These are phyloP conservation scores for Viridothelium virens DNA, from an alignment of 495 filamentous ascomycete species.

Conservation along the genomic window DNA sequence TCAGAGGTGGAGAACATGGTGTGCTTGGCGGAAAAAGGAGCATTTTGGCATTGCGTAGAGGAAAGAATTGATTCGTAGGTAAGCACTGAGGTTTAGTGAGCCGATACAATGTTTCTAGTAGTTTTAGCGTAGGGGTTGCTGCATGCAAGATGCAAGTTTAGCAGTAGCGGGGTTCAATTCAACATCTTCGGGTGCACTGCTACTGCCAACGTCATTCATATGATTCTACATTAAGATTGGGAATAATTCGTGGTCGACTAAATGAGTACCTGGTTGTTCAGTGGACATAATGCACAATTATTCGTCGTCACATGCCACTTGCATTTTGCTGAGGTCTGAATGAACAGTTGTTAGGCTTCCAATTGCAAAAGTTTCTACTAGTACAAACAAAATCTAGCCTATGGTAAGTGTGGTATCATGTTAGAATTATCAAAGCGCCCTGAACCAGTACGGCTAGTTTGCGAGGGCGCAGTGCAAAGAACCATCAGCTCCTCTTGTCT, in stretches of 20 bases:
- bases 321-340: too few species aligned
- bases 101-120: too few species aligned
- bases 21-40: not conserved
- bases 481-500: not conserved
- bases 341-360: not conserved
- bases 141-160: too few species aligned
- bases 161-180: too few species aligned
- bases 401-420: not conserved
- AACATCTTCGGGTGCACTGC: too few species aligned
- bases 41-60: not conserved
- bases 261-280: too few species aligned
- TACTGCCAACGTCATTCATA: too few species aligned
- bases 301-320: too few species aligned
- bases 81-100: not conserved
- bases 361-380: not conserved
- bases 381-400: constrained; percentile 8
- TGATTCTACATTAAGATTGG: too few species aligned
- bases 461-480: not conserved
- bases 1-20: not conserved
- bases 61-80: not conserved
- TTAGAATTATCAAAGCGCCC: not conserved
- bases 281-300: too few species aligned
- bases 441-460: not conserved
- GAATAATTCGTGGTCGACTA: too few species aligned
- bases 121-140: too few species aligned